phyloP scores from a whole-genome alignment of 1,139 yeast genomes.

The Pneumocystis jirovecii region DNA sequence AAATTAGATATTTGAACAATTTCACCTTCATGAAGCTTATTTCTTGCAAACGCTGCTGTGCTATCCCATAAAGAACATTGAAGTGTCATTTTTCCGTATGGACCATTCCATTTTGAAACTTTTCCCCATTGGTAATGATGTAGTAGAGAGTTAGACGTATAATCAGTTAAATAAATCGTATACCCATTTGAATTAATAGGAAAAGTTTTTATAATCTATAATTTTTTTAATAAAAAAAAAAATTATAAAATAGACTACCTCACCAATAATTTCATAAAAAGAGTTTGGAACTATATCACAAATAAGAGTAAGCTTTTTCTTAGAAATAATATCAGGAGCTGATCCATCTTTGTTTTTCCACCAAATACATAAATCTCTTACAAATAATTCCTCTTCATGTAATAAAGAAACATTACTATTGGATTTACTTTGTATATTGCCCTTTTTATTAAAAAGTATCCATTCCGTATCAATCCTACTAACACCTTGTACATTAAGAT shows the following conservation, averaged over 20 bases:
- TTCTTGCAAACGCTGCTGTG: conserved; percentile 5
- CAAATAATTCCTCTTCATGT: conserved; percentile 1
- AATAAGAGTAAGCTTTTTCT: conserved; percentile 1
- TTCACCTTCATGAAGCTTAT: conserved; percentile 7
- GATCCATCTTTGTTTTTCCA: conserved; percentile 7
- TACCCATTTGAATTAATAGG: conserved; percentile 7
- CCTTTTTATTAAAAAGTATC: conserved; percentile 6
- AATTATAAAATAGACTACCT: background rate
- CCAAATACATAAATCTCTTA: conserved; percentile 6
- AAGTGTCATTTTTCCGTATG: conserved; percentile 6
- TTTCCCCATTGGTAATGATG: conserved; percentile 8
- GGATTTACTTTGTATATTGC: conserved; percentile 5
- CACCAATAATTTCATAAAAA: conserved; percentile 8
- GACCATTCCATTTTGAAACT: conserved; percentile 8
- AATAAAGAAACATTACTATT: background rate
- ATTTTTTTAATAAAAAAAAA: background rate
- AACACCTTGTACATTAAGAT: conserved; percentile 4
- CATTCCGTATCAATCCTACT: conserved; percentile 6
- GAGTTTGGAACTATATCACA: conserved; percentile 4
- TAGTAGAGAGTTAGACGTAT: conserved; percentile 4
- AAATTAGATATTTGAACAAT: conserved; percentile 7
- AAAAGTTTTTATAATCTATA: conserved; percentile 7
- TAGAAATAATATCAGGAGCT: background rate
- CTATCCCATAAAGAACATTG: conserved; percentile 10
- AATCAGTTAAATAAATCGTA: conserved; percentile 9